Percentiles rank a stretch among this genome's conserved stretches.
These are phyloP conservation scores for Volvox carteri DNA, from an alignment of 163 green algal genomes.

Conservation along the genomic window DNA sequence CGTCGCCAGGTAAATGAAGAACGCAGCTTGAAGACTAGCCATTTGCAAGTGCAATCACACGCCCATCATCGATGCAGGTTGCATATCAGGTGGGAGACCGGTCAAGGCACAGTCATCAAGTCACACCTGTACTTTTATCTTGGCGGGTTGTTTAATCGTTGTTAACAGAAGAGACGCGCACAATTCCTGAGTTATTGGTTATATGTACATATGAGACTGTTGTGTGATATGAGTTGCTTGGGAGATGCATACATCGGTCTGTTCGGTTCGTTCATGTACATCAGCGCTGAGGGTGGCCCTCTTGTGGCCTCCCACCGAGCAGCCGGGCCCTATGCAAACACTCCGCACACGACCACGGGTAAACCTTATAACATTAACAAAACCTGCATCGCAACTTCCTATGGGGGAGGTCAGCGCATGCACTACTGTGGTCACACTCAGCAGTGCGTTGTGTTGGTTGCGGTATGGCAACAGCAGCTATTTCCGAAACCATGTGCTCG, in stretches of 20 bases:
- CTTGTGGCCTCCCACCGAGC: conserved; percentile 3
- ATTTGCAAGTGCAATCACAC: no score
- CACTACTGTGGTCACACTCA: neutral
- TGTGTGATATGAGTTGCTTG: no score
- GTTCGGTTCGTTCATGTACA: neutral
- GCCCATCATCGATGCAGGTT: no score
- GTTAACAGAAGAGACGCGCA: neutral
- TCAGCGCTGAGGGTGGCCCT: neutral
- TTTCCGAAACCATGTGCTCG: neutral
- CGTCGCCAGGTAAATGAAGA: neutral
- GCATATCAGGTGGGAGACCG: neutral
- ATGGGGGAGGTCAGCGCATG: no score
- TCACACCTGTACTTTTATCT: conserved; percentile 30
- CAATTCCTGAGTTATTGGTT: no score
- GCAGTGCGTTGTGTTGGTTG: neutral
- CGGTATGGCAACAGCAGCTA: neutral
- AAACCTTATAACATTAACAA: no score
- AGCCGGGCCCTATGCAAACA: conserved; percentile 18
- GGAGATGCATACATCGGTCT: neutral
- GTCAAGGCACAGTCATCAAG: neutral
- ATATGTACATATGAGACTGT: no score
- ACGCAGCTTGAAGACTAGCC: no score
- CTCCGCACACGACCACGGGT: no score
- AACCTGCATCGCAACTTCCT: no score
- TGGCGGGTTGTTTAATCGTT: neutral